Percentiles rank a stretch among this genome's conserved stretches.
Conservation (phyloP, 352 stramenopile species). For the Pythium angustatum region DNA sequence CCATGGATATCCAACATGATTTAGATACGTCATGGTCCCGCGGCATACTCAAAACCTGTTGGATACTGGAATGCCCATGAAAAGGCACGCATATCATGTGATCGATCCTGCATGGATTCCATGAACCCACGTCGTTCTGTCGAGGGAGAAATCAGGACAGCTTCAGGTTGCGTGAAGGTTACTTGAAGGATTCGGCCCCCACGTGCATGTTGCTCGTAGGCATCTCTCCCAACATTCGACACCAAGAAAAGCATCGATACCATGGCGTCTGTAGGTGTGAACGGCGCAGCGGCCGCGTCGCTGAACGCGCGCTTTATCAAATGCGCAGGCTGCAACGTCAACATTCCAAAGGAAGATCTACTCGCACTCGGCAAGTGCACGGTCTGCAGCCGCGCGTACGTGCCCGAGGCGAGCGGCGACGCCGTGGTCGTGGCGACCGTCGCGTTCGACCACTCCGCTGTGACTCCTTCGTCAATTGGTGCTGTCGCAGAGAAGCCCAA, state of each 20-base stretch:
- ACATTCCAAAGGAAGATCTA: slow-evolving; percentile 81
- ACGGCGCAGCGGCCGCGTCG: slow-evolving; percentile 54
- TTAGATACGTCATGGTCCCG: too few species aligned
- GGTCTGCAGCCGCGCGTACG: slow-evolving; percentile 51
- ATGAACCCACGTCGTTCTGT: neutral
- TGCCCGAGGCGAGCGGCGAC: slow-evolving; percentile 32
- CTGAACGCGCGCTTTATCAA: slow-evolving; percentile 84
- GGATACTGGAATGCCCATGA: too few species aligned
- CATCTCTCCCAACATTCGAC: neutral
- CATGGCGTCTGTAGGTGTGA: slow-evolving; percentile 50
- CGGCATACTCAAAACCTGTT: too few species aligned
- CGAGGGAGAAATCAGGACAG: neutral
- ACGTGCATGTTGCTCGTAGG: slow-evolving; percentile 10
- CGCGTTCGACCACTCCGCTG: slow-evolving; percentile 39
- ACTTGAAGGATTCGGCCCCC: too few species aligned
- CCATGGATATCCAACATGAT: too few species aligned
- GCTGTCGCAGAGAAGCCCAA: slow-evolving; percentile 19
- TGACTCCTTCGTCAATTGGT: too few species aligned
- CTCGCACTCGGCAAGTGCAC: slow-evolving; percentile 59
- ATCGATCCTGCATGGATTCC: too few species aligned
- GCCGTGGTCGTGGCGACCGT: slow-evolving; percentile 38
- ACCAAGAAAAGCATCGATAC: neutral
- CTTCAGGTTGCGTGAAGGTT: neutral
- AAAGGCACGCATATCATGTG: neutral
- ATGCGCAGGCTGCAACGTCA: slow-evolving; percentile 69